Base-by-base conservation (phyloP, 352 stramenopile genomes). In the Vaucheria bursata region DNA sequence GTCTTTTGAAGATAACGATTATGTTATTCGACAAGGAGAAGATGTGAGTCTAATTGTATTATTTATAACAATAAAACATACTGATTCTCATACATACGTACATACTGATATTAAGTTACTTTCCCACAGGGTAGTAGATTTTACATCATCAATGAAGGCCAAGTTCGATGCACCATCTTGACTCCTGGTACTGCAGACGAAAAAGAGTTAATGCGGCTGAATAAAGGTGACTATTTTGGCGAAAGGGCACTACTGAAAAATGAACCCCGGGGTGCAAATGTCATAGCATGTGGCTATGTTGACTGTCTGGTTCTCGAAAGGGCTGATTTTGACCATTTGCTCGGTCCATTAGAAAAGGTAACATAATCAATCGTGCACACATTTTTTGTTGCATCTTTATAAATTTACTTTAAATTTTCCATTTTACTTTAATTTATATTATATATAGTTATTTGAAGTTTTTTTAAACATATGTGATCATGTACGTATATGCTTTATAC, bases 251-350 rank as follows among this genome's bases (percentile, higher is more conserved):
- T 95, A 50, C 88, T 94, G 31, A 88, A 87, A 8, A 86, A 88
- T 53, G 87, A 92, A 40, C 92, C 90, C 36, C 89, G 91, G 3
- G 88, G 88, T 0, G 91, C 91, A 0, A 89, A 93, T 78, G 93
- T 92, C 35, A 74, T 95, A 0, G 91, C 90, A 0, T 66, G 90
- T n/a, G 31, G 87, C 91, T 12, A 88, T 91, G 77, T 95, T 6
- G 90, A 94, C 77, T 95, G 90, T 87, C 92, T 94, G 32, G 88
- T 94, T 53, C 89, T 96, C 81, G 89, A 94, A 68, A 87, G 90
- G 39, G 66, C 85, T 0, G 87, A 91, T 79, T 96, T 96, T 80
- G 91, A 90, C 71, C 89, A 87, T 73, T 84, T 95, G 39, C 85
- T 95, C 0, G 87, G 88, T 1, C 52, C 45, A 6, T 67, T 88